Evolutionary conservation across 225 moss, liverwort and hornwort genomes (phyloP), one percentile per base, ranked within the genome.

Genomic region (Pseudisothecium myosuroides): DNA sequence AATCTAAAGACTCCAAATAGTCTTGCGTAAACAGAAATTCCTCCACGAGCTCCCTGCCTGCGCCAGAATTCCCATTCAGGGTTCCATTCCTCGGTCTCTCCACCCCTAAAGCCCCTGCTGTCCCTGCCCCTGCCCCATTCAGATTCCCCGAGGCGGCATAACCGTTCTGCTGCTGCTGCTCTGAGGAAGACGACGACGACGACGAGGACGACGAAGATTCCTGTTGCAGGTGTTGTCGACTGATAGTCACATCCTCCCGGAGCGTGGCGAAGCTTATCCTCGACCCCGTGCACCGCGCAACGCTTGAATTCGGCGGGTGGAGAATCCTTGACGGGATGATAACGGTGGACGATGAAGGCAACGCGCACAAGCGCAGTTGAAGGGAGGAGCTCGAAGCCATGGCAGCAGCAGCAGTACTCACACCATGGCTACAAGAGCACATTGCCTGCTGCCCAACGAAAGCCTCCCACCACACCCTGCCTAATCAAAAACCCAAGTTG

Each of bases 341-440:
- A 41, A 80, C 59, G 58, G 88, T 83, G 66, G 88, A 92, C 74
- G 90, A 92, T 67, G 90, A 92, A 60, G 90, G 90, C 64, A 90
- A 64, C 72, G 84, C 66, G 72, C 92, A 88, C 81, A 89, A 58
- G 14, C 85, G 89, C 87, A 91, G 63, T 52, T 24, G 92, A 8
- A 90, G 59, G 45, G 90, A 80, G 55, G 84, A 67, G 83, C 86
- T 88, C 59, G 90, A 90, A 47, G 92, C 91, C 92, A 92, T 92
- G 87, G 83, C 83, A 47, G 92, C 90, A 59, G 83, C 83, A 47
- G 92, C 90, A 59, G 87, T 89, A 55, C 31, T 88, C 91, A 92
- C 89, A 92, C 92, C 92, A 91, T 91, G 89, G 87, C 92, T 89
- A 52, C 90, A 84, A 32, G 84, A 89, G 91, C 91, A 82, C 92